These are phyloP conservation scores for Starmerella stellata DNA, from an alignment of 805 yeast species.

Conservation along the genomic window DNA sequence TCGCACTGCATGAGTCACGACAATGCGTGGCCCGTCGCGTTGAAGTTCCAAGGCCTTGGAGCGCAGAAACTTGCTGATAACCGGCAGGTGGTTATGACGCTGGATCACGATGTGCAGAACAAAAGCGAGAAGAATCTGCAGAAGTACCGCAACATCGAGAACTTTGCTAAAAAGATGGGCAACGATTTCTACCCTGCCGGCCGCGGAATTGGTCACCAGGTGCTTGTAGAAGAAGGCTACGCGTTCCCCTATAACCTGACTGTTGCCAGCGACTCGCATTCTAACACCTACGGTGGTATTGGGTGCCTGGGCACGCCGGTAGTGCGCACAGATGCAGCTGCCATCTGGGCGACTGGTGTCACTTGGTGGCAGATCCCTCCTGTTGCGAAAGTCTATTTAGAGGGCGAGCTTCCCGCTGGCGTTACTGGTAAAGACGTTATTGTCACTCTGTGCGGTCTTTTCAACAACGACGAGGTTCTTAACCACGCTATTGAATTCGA, in stretches of 20 bases:
- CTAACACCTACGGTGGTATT: slow-evolving; percentile 94
- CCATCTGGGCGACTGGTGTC: slow-evolving; percentile 98
- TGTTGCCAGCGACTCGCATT: slow-evolving; percentile 95
- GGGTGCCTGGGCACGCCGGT: slow-evolving; percentile 94
- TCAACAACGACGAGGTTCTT: slow-evolving; percentile 83
- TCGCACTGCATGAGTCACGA: slow-evolving; percentile 99
- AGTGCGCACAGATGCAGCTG: slow-evolving; percentile 96
- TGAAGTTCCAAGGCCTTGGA: slow-evolving; percentile 88
- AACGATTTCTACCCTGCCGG: slow-evolving; percentile 97
- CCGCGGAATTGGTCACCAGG: slow-evolving; percentile 96
- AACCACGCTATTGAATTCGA: slow-evolving; percentile 33
- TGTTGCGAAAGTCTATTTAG: slow-evolving; percentile 79
- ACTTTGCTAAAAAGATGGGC: slow-evolving; percentile 77
- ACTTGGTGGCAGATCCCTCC: slow-evolving; percentile 99
- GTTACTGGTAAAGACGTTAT: slow-evolving; percentile 94
- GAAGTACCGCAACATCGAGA: slow-evolving; percentile 74
- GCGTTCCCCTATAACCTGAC: slow-evolving; percentile 87
- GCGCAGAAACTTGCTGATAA: slow-evolving; percentile 68
- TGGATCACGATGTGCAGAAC: slow-evolving; percentile 97
- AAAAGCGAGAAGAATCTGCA: slow-evolving; percentile 71
- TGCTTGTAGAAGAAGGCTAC: slow-evolving; percentile 97
- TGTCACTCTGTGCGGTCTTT: slow-evolving; percentile 81
- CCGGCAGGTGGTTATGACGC: slow-evolving; percentile 83
- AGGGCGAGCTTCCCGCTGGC: slow-evolving; percentile 65
- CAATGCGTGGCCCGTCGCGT: slow-evolving; percentile 97